Conservation (phyloP, 2,329 filamentous ascomycete genomes). For the Dothiorella sarmentorum region DNA sequence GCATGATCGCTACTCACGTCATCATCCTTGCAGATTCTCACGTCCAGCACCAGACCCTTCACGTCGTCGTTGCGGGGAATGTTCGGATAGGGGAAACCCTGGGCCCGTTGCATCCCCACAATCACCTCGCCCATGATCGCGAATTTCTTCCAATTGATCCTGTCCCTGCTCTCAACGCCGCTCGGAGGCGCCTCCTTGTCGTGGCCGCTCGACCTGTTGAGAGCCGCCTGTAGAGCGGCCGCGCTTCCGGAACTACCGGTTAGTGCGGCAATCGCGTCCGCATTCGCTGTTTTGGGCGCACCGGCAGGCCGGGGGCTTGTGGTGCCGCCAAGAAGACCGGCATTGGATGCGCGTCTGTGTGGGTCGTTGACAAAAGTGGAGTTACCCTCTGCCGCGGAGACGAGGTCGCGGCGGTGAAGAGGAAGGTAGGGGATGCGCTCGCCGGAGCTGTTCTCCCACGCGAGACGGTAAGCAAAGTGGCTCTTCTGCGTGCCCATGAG, state of each 20-base stretch:
- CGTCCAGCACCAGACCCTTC: conserved; percentile 74
- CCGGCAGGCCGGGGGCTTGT: conserved; percentile 27
- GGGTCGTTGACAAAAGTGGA: conserved; percentile 72
- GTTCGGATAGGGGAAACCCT: conserved; percentile 76
- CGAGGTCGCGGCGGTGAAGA: conserved; percentile 81
- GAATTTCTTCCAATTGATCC: conserved; percentile 98
- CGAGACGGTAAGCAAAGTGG: conserved; percentile 91
- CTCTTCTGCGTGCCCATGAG: conserved; percentile 92
- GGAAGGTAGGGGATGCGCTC: conserved; percentile 93
- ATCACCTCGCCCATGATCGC: conserved; percentile 93
- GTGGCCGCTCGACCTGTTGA: conserved; percentile 30
- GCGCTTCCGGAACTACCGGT: conserved; percentile 4
- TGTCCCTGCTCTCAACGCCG: conserved; percentile 47
- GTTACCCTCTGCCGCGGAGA: conserved; percentile 89
- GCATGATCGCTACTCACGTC: conserved; percentile 60
- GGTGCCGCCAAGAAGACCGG: not conserved
- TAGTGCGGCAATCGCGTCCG: not conserved
- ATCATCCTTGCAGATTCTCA: conserved; percentile 77
- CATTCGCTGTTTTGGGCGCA: conserved; percentile 2
- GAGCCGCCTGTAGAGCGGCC: conserved; percentile 4
- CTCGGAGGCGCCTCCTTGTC: conserved; percentile 45
- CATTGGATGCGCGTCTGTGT: conserved; percentile 14
- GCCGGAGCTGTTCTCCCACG: conserved; percentile 90
- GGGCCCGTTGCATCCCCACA: conserved; percentile 85
- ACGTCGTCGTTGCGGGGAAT: conserved; percentile 67